Conservation (phyloP, 805 yeast species). For the Sugiyamaella marilandica region DNA sequence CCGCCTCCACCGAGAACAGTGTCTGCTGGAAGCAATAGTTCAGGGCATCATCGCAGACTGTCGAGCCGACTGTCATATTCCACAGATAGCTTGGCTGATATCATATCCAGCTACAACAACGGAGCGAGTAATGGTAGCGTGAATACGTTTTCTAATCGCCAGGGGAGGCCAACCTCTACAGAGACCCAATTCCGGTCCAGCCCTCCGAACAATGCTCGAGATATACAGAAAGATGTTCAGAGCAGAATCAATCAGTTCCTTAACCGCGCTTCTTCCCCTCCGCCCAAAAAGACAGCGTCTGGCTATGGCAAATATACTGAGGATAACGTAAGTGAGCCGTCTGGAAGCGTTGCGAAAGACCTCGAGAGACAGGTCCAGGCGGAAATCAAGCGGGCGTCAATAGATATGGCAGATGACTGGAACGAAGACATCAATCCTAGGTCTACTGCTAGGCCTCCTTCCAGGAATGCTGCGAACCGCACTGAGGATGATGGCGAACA, state of each 20-base stretch:
- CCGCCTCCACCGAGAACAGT: constrained; percentile 11
- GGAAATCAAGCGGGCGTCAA: background rate
- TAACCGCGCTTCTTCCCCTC: constrained; percentile 34
- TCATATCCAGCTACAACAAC: background rate
- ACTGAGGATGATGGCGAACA: no score
- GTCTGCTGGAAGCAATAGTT: constrained; percentile 8
- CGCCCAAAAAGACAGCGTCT: constrained; percentile 56
- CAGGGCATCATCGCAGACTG: constrained; percentile 1
- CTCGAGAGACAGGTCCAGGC: constrained; percentile 1
- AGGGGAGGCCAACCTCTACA: background rate
- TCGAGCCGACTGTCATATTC: constrained; percentile 14
- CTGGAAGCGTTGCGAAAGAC: background rate
- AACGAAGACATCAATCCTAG: background rate
- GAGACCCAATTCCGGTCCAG: background rate
- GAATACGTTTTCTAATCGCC: background rate
- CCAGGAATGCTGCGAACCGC: no score
- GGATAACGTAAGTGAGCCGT: constrained; percentile 9
- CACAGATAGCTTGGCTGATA: constrained; percentile 10
- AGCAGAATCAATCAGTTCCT: constrained; percentile 33
- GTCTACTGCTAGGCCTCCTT: background rate
- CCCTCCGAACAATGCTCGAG: background rate
- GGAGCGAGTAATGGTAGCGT: background rate
- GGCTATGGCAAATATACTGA: constrained; percentile 81
- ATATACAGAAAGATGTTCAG: constrained; percentile 23
- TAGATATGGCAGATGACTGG: background rate